Base-by-base conservation (phyloP, 106 monocot species). In the Iris macrosiphon region DNA sequence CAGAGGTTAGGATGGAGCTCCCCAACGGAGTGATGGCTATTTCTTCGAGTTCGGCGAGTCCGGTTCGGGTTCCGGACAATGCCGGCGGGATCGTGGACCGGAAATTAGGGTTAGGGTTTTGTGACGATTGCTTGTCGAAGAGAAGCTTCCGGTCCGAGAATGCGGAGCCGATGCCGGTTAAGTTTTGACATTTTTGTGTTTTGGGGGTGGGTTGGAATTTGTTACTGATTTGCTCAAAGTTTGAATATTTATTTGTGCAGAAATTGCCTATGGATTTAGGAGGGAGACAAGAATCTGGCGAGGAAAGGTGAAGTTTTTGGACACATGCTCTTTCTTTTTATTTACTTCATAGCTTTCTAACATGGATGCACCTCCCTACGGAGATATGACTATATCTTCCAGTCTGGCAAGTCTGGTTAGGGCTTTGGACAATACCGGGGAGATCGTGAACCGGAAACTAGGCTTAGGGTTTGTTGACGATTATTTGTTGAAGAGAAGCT, bases 11-110 rank as follows among this genome's bases (percentile, higher is more conserved):
- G 35, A 57, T 55, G 49, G 49, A 77, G 8, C 74, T 95, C 11
- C 94, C 84, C 1, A 89, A 93, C 51, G 93, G 83, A 20, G 64
- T 93, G 50, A 93, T 93, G 93, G 76, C 71, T n/a, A 93, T 95
- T 46, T 60, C 77, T 20, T 54, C 79, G 13, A n/a, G n/a, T n/a
- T n/a, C n/a, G n/a, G n/a, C n/a, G n/a, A 29, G 52, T 3, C 31
- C 67, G 20, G 65, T 32, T 11, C 34, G 51, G 12, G 54, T 16
- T 46, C 25, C 38, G 17, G 58, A 55, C 25, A 37, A 59, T 73
- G 69, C 42, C 9, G 64, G 16, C 12, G 42, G 45, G 21, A 18
- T 29, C 6, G 2, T 67, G 27, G 62, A 72, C 38, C 40, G 41
- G 19, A 79, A 79, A 63, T 20, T 84, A 19, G 78, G 74, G 37